A percentile compares a stretch with the other conserved stretches of the same genome.
phyloP scores from a whole-genome alignment of 768 basidiomycete genomes.

The Auricularia cornea region DNA sequence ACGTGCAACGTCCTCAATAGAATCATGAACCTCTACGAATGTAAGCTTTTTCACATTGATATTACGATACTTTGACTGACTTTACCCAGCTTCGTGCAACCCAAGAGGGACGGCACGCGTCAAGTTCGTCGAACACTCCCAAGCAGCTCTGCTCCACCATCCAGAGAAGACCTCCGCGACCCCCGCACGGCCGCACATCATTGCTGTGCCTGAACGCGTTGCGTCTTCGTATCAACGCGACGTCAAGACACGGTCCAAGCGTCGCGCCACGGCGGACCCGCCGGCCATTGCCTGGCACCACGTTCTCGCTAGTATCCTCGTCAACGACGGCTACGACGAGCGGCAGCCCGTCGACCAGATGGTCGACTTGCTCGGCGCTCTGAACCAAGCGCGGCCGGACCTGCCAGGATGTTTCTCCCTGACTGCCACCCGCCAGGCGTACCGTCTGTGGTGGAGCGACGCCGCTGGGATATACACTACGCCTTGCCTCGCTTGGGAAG shows the following conservation, averaged over 20 bases:
- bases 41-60: too few species aligned
- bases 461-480: background rate
- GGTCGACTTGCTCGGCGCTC: background rate
- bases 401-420: background rate
- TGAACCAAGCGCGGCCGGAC: background rate
- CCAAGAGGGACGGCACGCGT: too few species aligned
- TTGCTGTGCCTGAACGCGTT: background rate
- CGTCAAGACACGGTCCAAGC: background rate
- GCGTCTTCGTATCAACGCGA: background rate
- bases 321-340: background rate
- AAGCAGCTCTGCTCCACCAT: background rate
- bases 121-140: background rate
- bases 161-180: background rate
- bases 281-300: background rate
- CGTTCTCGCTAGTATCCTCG: background rate
- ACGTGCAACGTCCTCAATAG: too few species aligned
- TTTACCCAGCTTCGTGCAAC: too few species aligned
- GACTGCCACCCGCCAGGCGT: background rate
- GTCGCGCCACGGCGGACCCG: background rate
- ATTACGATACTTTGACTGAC: too few species aligned
- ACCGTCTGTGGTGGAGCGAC: background rate
- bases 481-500: background rate
- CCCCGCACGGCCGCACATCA: background rate
- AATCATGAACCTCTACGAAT: too few species aligned
- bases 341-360: background rate